phyloP scores from a whole-genome alignment of 1,284 basidiomycete species.

The Tausonia pullulans region DNA sequence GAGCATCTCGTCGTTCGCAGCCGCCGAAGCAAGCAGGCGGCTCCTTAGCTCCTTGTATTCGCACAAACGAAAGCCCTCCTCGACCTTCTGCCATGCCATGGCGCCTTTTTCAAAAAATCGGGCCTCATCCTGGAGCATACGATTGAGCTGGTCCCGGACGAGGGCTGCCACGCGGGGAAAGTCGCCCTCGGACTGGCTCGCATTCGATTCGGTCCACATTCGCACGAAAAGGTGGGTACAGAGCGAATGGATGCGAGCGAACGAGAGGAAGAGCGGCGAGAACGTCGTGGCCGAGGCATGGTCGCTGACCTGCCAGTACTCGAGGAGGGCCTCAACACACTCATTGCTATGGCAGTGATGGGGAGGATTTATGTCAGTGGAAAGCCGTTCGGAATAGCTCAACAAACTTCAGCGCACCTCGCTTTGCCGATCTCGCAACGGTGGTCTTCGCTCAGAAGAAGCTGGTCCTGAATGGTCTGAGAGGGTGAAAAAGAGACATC shows the following conservation, averaged over 20 bases:
- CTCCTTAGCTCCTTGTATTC: constrained; percentile 2
- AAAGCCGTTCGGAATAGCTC: background rate
- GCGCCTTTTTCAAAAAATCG: background rate
- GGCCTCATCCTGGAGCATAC: constrained; percentile 5
- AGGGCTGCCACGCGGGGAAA: constrained; percentile 2
- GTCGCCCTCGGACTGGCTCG: background rate
- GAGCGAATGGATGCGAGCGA: constrained; percentile 6
- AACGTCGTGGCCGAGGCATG: background rate
- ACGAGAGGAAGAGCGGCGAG: constrained; percentile 8
- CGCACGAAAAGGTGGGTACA: constrained; percentile 2
- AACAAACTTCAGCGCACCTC: background rate
- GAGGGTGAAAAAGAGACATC: background rate
- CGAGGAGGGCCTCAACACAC: constrained; percentile 10
- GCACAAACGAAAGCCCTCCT: background rate
- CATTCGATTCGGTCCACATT: constrained; percentile 13
- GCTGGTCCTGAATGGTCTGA: background rate
- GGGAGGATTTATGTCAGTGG: background rate
- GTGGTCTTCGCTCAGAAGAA: background rate
- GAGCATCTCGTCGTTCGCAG: constrained; percentile 5
- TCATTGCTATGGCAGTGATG: background rate
- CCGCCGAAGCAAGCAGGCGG: constrained; percentile 2
- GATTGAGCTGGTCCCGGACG: constrained; percentile 3
- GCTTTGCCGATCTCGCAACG: constrained; percentile 13
- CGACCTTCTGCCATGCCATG: constrained; percentile 4
- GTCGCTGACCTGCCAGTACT: constrained; percentile 1